Conservation (phyloP, 768 basidiomycete species). For the Naganishia friedmannii region DNA sequence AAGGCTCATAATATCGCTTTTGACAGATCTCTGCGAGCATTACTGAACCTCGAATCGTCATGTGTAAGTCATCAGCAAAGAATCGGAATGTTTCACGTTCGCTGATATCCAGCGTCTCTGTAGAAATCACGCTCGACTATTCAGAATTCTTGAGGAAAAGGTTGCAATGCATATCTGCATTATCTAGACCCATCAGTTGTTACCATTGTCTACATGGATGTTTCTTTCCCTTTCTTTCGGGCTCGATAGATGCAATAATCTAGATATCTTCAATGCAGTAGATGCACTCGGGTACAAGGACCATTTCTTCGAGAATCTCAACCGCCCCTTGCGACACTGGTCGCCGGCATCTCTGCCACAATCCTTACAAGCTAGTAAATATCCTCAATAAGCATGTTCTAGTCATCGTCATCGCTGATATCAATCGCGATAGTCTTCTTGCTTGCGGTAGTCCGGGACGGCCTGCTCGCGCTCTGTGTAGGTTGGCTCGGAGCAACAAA, state of each 20-base stretch:
- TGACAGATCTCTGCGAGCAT: slow-evolving; percentile 50
- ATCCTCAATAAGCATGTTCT: background rate
- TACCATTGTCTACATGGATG: slow-evolving; percentile 13
- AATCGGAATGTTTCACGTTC: background rate
- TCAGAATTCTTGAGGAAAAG: slow-evolving; percentile 20
- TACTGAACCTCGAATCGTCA: slow-evolving; percentile 52
- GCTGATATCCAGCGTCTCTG: background rate
- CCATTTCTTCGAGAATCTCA: background rate
- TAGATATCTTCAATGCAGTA: background rate
- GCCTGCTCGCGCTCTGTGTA: slow-evolving; percentile 1
- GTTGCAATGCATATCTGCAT: slow-evolving; percentile 18
- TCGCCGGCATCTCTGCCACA: background rate
- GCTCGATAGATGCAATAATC: slow-evolving; percentile 2
- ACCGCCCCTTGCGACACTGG: too few relatives aligned
- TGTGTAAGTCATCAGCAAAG: slow-evolving; percentile 34
- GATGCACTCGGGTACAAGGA: background rate
- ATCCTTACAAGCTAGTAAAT: background rate
- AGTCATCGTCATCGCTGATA: slow-evolving; percentile 22
- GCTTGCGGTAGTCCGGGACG: slow-evolving; percentile 26
- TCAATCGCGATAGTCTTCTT: slow-evolving; percentile 21
- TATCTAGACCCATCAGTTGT: slow-evolving; percentile 21
- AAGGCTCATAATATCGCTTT: background rate
- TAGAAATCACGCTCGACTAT: slow-evolving; percentile 4
- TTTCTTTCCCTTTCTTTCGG: slow-evolving; percentile 8
- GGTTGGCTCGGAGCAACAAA: slow-evolving; percentile 23